Base-by-base conservation (phyloP, 305 asterid genomes). In the Fraxinus angustifolia region DNA sequence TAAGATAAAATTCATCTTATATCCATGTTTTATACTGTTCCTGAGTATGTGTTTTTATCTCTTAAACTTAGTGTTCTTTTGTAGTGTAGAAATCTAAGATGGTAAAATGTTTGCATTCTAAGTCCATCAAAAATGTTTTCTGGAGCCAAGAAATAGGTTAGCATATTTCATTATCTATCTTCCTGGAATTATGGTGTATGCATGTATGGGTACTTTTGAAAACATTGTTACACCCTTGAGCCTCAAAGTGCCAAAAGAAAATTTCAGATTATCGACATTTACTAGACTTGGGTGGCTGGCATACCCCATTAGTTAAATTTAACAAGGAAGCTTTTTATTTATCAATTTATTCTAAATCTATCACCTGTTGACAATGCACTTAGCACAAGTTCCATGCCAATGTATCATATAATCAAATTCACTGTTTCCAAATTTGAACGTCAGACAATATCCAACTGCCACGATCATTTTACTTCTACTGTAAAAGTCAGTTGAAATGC, bases 1-100 rank as follows among this genome's bases (percentile, higher is more conserved):
- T 38, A 79, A 73, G 78, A 79, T 62, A 76, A 26, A 31, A 79
- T 33, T 80, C 33, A 56, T 67, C 56, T 72, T 65, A 78, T 67
- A 71, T 11, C 38, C 78, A 72, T 4, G 48, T 30, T 73, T 34
- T 35, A 83, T 34, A 75, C 72, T 65, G n/a, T 38, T 17, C 56
- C n/a, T 0, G n/a, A 23, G 60, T 14, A 81, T n/a, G 30, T 31
- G 8, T 58, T 74, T 80, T 62, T 62, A 53, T 83, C 79, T 12
- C 42, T 78, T 80, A 21, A 65, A 74, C 77, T 72, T 71, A 30
- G 30, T 62, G 67, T 53, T 58, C 62, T 28, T 28, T 68, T 4
- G 6, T 6, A 31, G 56, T 16, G 16, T 50, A 36, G 42, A 78
- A 74, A 50, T 53, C 45, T 28, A 40, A 34, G 78, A 67, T 38